Evolutionary conservation across 306 rosid species (phyloP).

Genomic region (Senna tora): DNA sequence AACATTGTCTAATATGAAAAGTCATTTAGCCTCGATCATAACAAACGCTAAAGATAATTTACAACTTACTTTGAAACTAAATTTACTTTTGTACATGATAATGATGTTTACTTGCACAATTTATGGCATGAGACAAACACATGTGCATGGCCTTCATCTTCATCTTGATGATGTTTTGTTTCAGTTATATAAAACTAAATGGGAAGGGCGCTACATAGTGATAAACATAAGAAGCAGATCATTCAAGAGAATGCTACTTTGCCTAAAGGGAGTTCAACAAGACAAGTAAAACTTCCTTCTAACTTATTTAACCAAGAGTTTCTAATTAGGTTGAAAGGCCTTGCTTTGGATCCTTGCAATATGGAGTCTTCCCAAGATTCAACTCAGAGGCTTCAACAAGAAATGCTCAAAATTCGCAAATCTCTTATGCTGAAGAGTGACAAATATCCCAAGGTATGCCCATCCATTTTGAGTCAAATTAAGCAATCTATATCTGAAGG

Average conservation of each 20-base stretch:
- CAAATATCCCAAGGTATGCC: constrained; percentile 39
- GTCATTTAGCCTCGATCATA: too few relatives aligned
- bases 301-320: constrained; percentile 1
- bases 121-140: background rate
- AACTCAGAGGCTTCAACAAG: background rate
- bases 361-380: constrained; percentile 1
- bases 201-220: background rate
- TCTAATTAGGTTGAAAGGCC: constrained; percentile 32
- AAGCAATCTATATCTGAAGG: too few relatives aligned
- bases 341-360: constrained; percentile 29
- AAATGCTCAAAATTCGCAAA: constrained; percentile 4
- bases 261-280: background rate
- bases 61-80: too few relatives aligned
- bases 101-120: background rate
- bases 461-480: background rate
- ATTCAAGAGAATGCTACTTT: constrained; percentile 18
- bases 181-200: background rate
- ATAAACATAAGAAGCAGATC: background rate
- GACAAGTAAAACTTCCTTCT: background rate
- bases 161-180: background rate
- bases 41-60: too few relatives aligned
- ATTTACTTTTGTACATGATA: too few relatives aligned
- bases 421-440: constrained; percentile 5
- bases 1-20: too few relatives aligned
- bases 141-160: background rate